Conservation (phyloP, 225 moss, liverwort and hornwort species). For the Rhytidiadelphus loreus region DNA sequence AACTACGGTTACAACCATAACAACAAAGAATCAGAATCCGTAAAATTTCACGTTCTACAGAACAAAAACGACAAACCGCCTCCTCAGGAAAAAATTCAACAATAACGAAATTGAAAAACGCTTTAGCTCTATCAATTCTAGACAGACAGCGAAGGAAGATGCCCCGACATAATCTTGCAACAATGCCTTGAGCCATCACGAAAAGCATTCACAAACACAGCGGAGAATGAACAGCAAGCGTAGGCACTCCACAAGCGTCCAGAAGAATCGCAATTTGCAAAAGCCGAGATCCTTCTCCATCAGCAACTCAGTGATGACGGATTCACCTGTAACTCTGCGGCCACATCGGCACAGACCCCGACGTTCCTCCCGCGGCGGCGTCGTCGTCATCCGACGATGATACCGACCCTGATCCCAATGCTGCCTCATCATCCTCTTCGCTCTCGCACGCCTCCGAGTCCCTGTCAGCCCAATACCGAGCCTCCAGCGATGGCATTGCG, state of each 20-base stretch:
- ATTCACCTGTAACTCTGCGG: slow-evolving; percentile 52
- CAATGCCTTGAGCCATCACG: background rate
- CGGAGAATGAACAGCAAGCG: background rate
- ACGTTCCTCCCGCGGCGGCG: background rate
- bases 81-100: background rate
- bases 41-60: background rate
- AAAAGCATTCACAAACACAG: background rate
- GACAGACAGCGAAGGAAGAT: background rate
- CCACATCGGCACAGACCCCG: slow-evolving; percentile 34
- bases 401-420: background rate
- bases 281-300: background rate
- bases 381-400: background rate
- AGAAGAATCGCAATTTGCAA: background rate
- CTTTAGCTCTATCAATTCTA: background rate
- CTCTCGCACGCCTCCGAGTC: slow-evolving; percentile 18
- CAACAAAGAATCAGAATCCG: background rate
- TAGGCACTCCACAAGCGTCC: background rate
- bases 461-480: slow-evolving; percentile 13
- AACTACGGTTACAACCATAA: background rate
- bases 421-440: slow-evolving; percentile 6
- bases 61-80: background rate
- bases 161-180: background rate
- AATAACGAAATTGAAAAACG: background rate
- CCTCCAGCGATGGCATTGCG: slow-evolving; percentile 20
- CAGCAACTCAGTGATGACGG: background rate